These are phyloP conservation scores for Neurospora sp. DNA, from an alignment of 495 filamentous ascomycete species.

Conservation along the genomic window DNA sequence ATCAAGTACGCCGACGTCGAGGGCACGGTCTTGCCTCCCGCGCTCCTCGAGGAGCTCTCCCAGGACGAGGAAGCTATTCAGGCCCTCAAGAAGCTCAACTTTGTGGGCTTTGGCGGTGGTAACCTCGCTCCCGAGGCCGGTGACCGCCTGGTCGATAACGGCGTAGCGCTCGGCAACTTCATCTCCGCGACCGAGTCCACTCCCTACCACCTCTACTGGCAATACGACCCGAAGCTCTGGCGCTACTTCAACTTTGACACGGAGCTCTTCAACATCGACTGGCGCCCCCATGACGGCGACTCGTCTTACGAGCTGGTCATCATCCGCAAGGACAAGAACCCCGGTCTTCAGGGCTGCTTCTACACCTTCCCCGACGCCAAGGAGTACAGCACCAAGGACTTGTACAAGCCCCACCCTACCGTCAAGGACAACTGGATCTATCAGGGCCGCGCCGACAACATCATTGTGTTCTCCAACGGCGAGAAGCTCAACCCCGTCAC, in stretches of 20 bases:
- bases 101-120: constrained; percentile 30
- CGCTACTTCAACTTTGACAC: constrained; percentile 41
- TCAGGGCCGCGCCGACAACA: constrained; percentile 45
- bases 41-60: constrained; percentile 34
- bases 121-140: constrained; percentile 28
- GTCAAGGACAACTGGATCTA: constrained; percentile 40
- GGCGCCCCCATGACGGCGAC: constrained; percentile 32
- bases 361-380: constrained; percentile 40
- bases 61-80: constrained; percentile 19
- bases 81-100: constrained; percentile 19
- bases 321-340: constrained; percentile 30
- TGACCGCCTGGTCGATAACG: constrained; percentile 22
- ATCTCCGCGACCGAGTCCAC: constrained; percentile 37
- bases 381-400: constrained; percentile 46
- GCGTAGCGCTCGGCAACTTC: constrained; percentile 21
- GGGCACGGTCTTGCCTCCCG: constrained; percentile 25
- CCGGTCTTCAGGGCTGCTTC: constrained; percentile 38
- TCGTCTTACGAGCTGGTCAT: constrained; percentile 42
- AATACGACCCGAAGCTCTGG: constrained; percentile 36
- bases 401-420: constrained; percentile 43
- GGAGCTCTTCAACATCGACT: constrained; percentile 28
- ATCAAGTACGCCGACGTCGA: constrained; percentile 25
- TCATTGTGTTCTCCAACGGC: constrained; percentile 54
- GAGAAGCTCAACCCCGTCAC: constrained; percentile 52
- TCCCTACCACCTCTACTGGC: constrained; percentile 26